A percentile compares a stretch with the other conserved stretches of the same genome.
Conservation (phyloP, 306 rosid species). For the Rosa lucieae region DNA sequence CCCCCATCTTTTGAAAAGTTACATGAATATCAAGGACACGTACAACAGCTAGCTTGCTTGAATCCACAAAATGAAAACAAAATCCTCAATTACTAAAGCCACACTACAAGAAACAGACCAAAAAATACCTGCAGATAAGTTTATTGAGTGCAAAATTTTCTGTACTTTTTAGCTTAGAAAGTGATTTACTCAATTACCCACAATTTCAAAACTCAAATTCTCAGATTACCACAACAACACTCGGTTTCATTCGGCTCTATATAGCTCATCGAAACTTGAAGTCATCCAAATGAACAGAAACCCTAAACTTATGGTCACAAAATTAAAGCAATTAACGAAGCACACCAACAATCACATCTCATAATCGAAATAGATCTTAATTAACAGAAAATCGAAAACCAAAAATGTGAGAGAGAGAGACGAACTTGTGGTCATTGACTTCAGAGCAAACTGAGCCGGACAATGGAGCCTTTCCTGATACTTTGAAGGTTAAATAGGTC, state of each 20-base stretch:
- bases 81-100: background rate
- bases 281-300: slow-evolving; percentile 1
- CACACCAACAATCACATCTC: background rate
- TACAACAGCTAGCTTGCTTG: background rate
- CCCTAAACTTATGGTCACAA: background rate
- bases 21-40: slow-evolving; percentile 6
- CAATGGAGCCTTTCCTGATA: too few species aligned
- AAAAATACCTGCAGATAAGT: background rate
- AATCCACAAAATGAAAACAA: background rate
- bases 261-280: background rate
- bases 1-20: background rate
- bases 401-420: slow-evolving; percentile 17
- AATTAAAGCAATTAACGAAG: background rate
- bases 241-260: background rate
- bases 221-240: background rate
- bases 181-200: background rate
- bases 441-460: too few species aligned
- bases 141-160: background rate
- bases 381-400: background rate
- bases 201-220: background rate
- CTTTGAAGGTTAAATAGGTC: too few species aligned
- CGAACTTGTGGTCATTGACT: too few species aligned
- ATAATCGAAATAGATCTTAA: slow-evolving; percentile 3
- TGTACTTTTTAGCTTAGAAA: background rate
- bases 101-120: too few species aligned